A percentile compares a stretch with the other conserved stretches of the same genome.
Conservation (phyloP, 306 rosid genomes). For the Quercus robur region DNA sequence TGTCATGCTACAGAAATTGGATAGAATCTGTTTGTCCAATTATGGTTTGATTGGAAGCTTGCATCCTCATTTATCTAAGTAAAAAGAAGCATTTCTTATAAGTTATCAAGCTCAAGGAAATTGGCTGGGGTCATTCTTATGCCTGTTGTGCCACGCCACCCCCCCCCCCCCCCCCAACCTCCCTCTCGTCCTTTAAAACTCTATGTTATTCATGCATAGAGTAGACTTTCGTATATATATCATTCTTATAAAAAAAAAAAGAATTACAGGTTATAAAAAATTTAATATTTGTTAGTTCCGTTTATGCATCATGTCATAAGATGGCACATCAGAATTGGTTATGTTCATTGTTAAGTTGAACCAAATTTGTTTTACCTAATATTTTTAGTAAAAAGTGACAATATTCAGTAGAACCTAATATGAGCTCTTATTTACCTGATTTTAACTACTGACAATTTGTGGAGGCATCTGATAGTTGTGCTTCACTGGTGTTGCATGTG, state of each 20-base stretch:
- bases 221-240: too few relatives aligned
- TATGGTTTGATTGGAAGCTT: constrained; percentile 5
- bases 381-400: neutral
- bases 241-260: too few relatives aligned
- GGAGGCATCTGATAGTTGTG: too few relatives aligned
- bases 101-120: neutral
- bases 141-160: too few relatives aligned
- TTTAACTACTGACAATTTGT: too few relatives aligned
- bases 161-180: too few relatives aligned
- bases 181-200: neutral
- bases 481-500: too few relatives aligned
- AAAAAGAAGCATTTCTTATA: neutral
- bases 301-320: neutral
- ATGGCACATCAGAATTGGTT: neutral
- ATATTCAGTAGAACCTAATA: neutral
- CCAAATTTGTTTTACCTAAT: neutral
- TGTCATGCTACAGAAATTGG: neutral
- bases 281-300: neutral
- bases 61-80: neutral
- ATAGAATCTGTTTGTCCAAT: constrained; percentile 3
- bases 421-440: neutral
- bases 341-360: neutral
- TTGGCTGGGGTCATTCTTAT: neutral
- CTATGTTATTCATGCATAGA: too few relatives aligned
- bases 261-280: neutral